Evolutionary conservation across 495 filamentous ascomycete species (phyloP), one percentile per base, ranked within the genome.

Genomic region (Stereocaulon alpinum): DNA sequence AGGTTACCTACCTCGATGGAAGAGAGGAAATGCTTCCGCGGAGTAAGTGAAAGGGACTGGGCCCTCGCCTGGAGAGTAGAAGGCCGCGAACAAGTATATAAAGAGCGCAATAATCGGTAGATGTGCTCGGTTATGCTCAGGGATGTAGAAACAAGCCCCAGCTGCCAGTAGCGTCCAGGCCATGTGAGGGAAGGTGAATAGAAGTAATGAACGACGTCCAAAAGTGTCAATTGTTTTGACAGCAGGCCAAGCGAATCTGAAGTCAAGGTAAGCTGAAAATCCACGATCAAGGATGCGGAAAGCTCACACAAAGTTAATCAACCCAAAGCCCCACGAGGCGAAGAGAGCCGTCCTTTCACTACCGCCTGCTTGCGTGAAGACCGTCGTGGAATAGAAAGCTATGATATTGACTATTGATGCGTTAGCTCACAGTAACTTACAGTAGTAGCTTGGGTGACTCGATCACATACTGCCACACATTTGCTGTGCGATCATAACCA

Each of bases 151-250:
- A 67, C 77, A 86, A 51, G 90, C 77, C 0, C 85, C 87, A 2
- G 83, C 86, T 3, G 82, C 84, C 0, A 92, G 76, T 11, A 92
- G 72, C 27, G 85, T 86, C 85, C 86, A 88, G 40, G 77, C 82
- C 88, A 93, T 92, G 47, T 90, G 77, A 0, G 89, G 89, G 70
- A 92, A 92, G 12, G 89, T 95, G 69, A 90, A 87, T 6, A 93
- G 79, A 1, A 93, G 79, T 1, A 95, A 77, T 17, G 77, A 75
- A 24, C 89, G 81, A 40, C 89, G 85, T 11, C 89, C 89, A 51
- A 83, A 92, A 11, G 86, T 90, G 70, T 95, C 89, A 63, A 95
- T 95, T 9, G 87, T 90, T 74, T 79, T 88, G 32, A 94, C 77
- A 6, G 89, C 88, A 1, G 89, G 88, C 73, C 82, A 88, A 50